phyloP scores from a whole-genome alignment of 129 eudicot species.

The Ambrosia artemisiifolia region DNA sequence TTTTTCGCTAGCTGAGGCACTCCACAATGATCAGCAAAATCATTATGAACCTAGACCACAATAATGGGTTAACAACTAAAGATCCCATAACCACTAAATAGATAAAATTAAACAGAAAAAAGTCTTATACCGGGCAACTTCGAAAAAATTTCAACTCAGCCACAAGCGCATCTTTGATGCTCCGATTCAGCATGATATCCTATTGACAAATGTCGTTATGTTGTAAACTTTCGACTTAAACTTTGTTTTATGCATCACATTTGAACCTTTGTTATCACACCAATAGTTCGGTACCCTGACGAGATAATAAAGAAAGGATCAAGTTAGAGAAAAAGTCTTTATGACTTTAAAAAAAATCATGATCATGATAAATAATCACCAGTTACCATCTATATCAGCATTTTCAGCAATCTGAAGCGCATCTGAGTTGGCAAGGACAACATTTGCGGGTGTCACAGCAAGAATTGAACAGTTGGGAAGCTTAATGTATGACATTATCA shows the following conservation, averaged over 20 bases:
- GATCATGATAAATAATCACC: background rate
- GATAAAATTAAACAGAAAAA: background rate
- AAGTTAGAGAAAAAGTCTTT: background rate
- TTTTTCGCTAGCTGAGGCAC: slow-evolving; percentile 95
- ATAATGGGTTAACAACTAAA: slow-evolving; percentile 11
- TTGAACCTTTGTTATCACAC: background rate
- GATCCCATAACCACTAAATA: background rate
- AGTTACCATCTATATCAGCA: background rate
- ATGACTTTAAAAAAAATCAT: no score
- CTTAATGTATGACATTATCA: slow-evolving; percentile 81
- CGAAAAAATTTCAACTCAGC: slow-evolving; percentile 98
- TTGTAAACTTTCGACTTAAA: background rate
- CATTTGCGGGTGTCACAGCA: slow-evolving; percentile 90
- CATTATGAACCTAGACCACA: slow-evolving; percentile 66
- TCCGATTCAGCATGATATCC: slow-evolving; percentile 74
- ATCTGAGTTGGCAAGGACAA: slow-evolving; percentile 69
- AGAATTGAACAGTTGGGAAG: slow-evolving; percentile 70
- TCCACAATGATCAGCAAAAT: slow-evolving; percentile 93
- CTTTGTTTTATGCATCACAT: background rate
- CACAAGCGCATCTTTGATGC: slow-evolving; percentile 88
- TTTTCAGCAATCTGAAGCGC: background rate
- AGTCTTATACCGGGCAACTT: slow-evolving; percentile 75
- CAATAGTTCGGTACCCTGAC: background rate
- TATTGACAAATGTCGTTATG: slow-evolving; percentile 23
- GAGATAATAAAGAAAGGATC: background rate